Evolutionary conservation across 2,329 filamentous ascomycete species (phyloP).

Genomic region (Monosporascus sp.): DNA sequence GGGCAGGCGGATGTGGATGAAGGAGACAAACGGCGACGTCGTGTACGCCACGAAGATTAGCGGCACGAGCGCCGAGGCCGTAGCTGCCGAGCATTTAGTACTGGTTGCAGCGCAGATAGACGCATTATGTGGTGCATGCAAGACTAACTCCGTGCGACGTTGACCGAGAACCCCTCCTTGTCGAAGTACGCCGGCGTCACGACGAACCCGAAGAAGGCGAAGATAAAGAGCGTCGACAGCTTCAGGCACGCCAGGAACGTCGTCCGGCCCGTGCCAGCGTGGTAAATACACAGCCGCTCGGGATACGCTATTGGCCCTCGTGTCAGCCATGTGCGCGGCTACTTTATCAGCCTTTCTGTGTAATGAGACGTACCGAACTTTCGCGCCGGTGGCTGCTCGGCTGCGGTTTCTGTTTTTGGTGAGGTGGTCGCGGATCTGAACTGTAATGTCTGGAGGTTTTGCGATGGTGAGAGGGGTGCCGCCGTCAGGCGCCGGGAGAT

Average conservation of each 20-base stretch:
- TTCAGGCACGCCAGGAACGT: conserved; percentile 67
- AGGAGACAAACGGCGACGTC: conserved; percentile 65
- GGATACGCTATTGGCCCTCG: conserved; percentile 24
- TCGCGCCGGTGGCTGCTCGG: conserved; percentile 1
- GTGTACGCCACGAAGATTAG: conserved; percentile 59
- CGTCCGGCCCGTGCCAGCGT: conserved; percentile 62
- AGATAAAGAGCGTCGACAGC: conserved; percentile 64
- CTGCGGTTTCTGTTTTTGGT: conserved; percentile 5
- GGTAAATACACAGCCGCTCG: conserved; percentile 64
- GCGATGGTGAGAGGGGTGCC: conserved; percentile 3
- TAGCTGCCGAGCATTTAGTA: conserved; percentile 34
- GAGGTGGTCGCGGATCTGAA: conserved; percentile 15
- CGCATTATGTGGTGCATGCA: neutral
- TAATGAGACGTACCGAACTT: conserved; percentile 9
- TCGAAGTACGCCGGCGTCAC: conserved; percentile 54
- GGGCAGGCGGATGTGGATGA: conserved; percentile 66
- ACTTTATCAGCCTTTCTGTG: neutral
- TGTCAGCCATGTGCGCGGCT: no score
- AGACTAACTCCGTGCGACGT: conserved; percentile 16
- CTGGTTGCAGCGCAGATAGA: neutral
- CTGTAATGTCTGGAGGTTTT: conserved; percentile 1
- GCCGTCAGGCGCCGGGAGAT: conserved; percentile 1
- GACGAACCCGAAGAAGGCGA: conserved; percentile 59
- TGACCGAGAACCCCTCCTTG: conserved; percentile 24
- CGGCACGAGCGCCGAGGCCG: conserved; percentile 57